Conservation (phyloP, 352 stramenopile genomes). For the Globisporangium orthogonon region DNA sequence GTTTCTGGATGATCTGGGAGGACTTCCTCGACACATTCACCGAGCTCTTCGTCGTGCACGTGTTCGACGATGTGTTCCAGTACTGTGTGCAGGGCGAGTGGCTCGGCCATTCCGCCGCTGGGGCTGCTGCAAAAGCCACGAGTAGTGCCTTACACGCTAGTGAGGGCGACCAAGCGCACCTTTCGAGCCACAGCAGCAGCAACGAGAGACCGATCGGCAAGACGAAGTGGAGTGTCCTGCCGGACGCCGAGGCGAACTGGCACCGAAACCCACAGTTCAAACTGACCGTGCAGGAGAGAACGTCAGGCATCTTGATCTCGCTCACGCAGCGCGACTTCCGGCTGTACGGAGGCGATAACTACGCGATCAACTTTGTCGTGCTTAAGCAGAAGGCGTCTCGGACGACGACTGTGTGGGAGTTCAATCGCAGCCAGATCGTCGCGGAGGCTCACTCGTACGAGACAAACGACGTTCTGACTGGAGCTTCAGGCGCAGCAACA, state of each 20-base stretch:
- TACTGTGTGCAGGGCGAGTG: slow-evolving; percentile 55
- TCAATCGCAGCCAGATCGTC: slow-evolving; percentile 48
- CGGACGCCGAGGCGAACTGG: slow-evolving; percentile 83
- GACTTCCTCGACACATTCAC: slow-evolving; percentile 71
- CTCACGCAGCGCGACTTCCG: slow-evolving; percentile 83
- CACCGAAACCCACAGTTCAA: slow-evolving; percentile 91
- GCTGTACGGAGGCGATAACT: slow-evolving; percentile 78
- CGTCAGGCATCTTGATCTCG: slow-evolving; percentile 54
- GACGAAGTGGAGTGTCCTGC: slow-evolving; percentile 58
- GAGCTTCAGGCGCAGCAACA: background rate
- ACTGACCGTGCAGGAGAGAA: slow-evolving; percentile 34
- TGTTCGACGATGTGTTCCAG: slow-evolving; percentile 35
- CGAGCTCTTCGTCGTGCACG: slow-evolving; percentile 55
- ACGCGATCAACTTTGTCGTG: slow-evolving; percentile 85
- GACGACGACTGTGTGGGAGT: slow-evolving; percentile 70
- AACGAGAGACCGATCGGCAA: slow-evolving; percentile 36
- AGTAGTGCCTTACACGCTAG: background rate
- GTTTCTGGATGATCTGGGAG: slow-evolving; percentile 82
- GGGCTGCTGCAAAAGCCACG: slow-evolving; percentile 16
- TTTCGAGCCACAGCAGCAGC: slow-evolving; percentile 5
- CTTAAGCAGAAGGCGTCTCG: slow-evolving; percentile 55
- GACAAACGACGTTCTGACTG: slow-evolving; percentile 20
- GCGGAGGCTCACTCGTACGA: slow-evolving; percentile 66
- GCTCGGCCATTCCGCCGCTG: slow-evolving; percentile 29
- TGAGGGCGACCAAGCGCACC: slow-evolving; percentile 1